Evolutionary conservation across 176 grass and related monocot genomes (phyloP).

Genomic region (Elaeis guineensis): DNA sequence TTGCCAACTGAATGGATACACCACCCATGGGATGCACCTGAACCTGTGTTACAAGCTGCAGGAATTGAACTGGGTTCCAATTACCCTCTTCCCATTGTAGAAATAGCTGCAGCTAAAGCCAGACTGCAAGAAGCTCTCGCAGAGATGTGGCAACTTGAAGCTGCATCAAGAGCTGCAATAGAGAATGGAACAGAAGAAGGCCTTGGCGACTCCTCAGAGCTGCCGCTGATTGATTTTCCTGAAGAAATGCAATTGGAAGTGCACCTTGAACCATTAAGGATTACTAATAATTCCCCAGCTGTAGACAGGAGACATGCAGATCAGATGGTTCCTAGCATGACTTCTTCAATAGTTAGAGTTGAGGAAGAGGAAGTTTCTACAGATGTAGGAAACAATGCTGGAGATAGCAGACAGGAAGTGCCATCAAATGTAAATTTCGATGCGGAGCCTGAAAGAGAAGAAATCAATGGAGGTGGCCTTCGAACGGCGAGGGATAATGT

Average conservation of each 20-base stretch:
- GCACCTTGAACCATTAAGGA: slow-evolving; percentile 29
- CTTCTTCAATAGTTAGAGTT: slow-evolving; percentile 53
- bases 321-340: slow-evolving; percentile 93
- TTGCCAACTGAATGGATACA: slow-evolving; percentile 97
- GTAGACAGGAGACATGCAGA: slow-evolving; percentile 41
- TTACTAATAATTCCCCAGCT: slow-evolving; percentile 23
- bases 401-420: slow-evolving; percentile 55
- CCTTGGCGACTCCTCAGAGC: slow-evolving; percentile 75
- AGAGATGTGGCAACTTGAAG: slow-evolving; percentile 91
- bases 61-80: slow-evolving; percentile 92
- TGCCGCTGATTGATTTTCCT: slow-evolving; percentile 59
- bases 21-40: slow-evolving; percentile 86
- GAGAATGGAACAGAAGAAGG: slow-evolving; percentile 89
- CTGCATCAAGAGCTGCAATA: slow-evolving; percentile 57
- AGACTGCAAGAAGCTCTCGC: slow-evolving; percentile 79
- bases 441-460: slow-evolving; percentile 16
- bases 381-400: slow-evolving; percentile 27
- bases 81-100: slow-evolving; percentile 78
- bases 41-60: slow-evolving; percentile 74
- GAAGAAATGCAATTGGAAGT: slow-evolving; percentile 66
- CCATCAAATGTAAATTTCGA: slow-evolving; percentile 30
- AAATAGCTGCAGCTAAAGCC: slow-evolving; percentile 65
- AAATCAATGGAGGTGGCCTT: neutral
- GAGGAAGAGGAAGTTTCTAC: slow-evolving; percentile 62
- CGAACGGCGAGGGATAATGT: slow-evolving; percentile 28